Evolutionary conservation across 106 monocot species (phyloP).

Genomic region (Acanthochlamys bracteata): DNA sequence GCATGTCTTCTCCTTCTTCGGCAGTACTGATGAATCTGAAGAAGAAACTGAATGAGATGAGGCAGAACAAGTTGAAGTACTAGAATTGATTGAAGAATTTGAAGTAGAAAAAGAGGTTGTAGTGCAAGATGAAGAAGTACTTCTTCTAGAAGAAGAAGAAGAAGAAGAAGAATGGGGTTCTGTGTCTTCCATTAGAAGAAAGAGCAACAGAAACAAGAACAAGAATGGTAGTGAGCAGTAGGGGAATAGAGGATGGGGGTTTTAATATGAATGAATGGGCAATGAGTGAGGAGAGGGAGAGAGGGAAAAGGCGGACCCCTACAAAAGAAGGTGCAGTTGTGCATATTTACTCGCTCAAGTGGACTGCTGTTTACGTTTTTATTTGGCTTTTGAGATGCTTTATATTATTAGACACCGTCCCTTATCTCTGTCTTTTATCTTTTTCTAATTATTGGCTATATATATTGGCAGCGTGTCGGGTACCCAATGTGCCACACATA

Average conservation of each 20-base stretch:
- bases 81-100: neutral
- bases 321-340: constrained; percentile 3
- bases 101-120: constrained; percentile 17
- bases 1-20: neutral
- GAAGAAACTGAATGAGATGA: neutral
- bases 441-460: too few species aligned
- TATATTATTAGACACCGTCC: too few species aligned
- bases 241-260: neutral
- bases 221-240: too few species aligned
- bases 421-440: too few species aligned
- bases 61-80: neutral
- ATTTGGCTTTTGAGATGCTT: neutral
- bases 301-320: constrained; percentile 16
- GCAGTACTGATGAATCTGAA: neutral
- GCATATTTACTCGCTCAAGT: neutral
- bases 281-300: constrained; percentile 8
- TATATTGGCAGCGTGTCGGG: too few species aligned
- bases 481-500: too few species aligned
- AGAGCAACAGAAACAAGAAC: too few species aligned
- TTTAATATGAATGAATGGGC: neutral
- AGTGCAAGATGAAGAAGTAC: neutral
- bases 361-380: neutral
- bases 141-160: neutral
- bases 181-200: constrained; percentile 4
- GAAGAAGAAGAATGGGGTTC: neutral